A percentile compares a stretch with the other conserved stretches of the same genome.
Conservation (phyloP, 768 basidiomycete species). For the Udeniomyces megalosporus region DNA sequence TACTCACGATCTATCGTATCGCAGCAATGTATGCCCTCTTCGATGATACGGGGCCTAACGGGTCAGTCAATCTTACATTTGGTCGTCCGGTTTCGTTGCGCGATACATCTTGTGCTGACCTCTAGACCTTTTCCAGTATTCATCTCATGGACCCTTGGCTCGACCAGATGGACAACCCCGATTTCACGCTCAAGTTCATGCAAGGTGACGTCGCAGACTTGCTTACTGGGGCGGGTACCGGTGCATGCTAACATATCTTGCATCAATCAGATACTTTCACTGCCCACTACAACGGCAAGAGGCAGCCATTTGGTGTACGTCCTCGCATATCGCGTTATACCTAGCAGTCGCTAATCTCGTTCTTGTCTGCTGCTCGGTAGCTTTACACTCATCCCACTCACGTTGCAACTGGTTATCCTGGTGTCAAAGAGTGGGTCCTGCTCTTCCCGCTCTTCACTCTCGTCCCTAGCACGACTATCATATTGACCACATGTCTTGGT, state of each 20-base stretch:
- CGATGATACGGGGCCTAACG: conserved; percentile 38
- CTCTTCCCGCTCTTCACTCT: too few species aligned
- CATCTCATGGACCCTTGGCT: conserved; percentile 49
- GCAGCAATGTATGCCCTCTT: conserved; percentile 59
- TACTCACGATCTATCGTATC: background rate
- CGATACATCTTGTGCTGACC: too few species aligned
- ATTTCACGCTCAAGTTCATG: background rate
- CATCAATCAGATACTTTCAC: conserved; percentile 54
- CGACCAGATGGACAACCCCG: conserved; percentile 20
- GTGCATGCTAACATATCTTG: too few species aligned
- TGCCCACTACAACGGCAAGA: conserved; percentile 54
- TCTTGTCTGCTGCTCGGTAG: too few species aligned
- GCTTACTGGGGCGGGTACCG: too few species aligned
- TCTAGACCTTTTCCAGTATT: too few species aligned
- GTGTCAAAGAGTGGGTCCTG: conserved; percentile 28
- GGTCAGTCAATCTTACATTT: too few species aligned
- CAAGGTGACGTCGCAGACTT: too few species aligned
- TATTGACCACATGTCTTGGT: conserved; percentile 12
- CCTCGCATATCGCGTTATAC: too few species aligned
- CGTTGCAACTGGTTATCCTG: conserved; percentile 32
- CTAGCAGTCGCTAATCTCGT: too few species aligned
- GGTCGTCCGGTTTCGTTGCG: too few species aligned
- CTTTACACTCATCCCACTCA: conserved; percentile 71
- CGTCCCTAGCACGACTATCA: too few species aligned
- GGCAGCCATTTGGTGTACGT: conserved; percentile 65